Evolutionary conservation across 2,329 filamentous ascomycete species (phyloP).

Genomic region (Neonectria sp.): DNA sequence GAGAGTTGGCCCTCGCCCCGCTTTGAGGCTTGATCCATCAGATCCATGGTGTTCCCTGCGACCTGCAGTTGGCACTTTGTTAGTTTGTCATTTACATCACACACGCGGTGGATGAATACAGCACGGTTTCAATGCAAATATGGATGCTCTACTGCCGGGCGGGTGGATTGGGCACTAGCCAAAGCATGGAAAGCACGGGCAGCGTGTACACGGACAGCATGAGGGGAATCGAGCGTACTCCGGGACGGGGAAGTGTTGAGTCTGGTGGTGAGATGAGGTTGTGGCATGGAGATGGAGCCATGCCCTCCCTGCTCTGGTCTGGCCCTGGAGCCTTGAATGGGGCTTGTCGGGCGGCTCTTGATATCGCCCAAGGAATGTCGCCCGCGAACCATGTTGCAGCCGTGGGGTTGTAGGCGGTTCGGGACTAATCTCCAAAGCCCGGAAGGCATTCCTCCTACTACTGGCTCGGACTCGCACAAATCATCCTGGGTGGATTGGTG

Average conservation of each 20-base stretch:
- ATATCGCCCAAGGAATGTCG: constrained; percentile 17
- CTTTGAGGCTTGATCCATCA: constrained; percentile 5
- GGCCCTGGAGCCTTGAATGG: constrained; percentile 20
- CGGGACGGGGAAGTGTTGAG: constrained; percentile 14
- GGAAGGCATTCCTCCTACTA: not conserved
- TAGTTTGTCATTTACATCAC: constrained; percentile 2
- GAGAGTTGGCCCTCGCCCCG: constrained; percentile 5
- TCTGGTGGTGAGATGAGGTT: constrained; percentile 12
- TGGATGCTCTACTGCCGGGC: not conserved
- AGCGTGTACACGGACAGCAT: not conserved
- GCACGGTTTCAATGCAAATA: constrained; percentile 2
- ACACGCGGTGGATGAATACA: not conserved
- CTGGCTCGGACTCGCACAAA: not conserved
- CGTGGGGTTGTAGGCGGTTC: not conserved
- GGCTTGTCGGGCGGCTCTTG: constrained; percentile 26
- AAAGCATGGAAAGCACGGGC: constrained; percentile 10
- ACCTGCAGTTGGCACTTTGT: constrained; percentile 2
- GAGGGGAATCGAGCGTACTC: not conserved
- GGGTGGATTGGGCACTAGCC: not conserved
- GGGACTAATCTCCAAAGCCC: not conserved
- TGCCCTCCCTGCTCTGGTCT: constrained; percentile 19
- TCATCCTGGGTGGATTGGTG: not conserved
- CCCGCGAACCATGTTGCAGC: constrained; percentile 4
- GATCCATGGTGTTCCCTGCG: constrained; percentile 6
- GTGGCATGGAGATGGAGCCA: constrained; percentile 34